Base-by-base conservation (phyloP, 192 early-diverging fungal genomes). In the Coemansia reversa region DNA sequence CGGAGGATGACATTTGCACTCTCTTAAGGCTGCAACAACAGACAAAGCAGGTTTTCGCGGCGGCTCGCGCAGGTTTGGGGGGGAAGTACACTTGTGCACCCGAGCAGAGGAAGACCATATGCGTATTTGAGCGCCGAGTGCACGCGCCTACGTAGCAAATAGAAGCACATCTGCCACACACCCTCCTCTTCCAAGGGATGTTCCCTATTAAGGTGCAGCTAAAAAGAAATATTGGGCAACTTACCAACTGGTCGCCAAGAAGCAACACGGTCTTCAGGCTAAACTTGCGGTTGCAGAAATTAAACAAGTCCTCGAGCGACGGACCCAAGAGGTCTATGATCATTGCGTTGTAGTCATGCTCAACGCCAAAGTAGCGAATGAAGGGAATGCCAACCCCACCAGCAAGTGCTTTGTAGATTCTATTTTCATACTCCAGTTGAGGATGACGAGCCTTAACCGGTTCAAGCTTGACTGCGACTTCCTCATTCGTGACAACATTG, bases 401-500 rank as follows among this genome's bases (percentile, higher is more conserved):
- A 7, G 93, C 92, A 55, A 99, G 84, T 16, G 92, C 83, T 73
- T 93, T 94, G 86, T 98, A 98, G 23, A 99, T 94, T 72, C 90
- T 88, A 33, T 94, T 89, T 71, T 99, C 97, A 75, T 97, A 98
- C 78, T 97, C 96, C 9, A 99, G 84, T 74, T 98, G 96, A 53
- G 94, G 94, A 66, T 99, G 96, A 72, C 92, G 92, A 28, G 96
- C 94, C 81, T 92, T 92, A 51, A 92, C 86, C 18, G 89, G 86
- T 83, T 99, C 97, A 30, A 99, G 85, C 81, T 99, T 99, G 79
- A 97, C 94, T 47, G 96, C 97, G 11, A 99, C 94, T 73, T 98
- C 94, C 70, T 99, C 94, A 56, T 91, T 91, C 55, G 91, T 93
- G 70, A 92, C 84, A 27, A 93, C 83, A 69, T 92, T 94, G 24